Conservation (phyloP, 1,139 yeast genomes). For the Barnettozyma hawaiiensis region DNA sequence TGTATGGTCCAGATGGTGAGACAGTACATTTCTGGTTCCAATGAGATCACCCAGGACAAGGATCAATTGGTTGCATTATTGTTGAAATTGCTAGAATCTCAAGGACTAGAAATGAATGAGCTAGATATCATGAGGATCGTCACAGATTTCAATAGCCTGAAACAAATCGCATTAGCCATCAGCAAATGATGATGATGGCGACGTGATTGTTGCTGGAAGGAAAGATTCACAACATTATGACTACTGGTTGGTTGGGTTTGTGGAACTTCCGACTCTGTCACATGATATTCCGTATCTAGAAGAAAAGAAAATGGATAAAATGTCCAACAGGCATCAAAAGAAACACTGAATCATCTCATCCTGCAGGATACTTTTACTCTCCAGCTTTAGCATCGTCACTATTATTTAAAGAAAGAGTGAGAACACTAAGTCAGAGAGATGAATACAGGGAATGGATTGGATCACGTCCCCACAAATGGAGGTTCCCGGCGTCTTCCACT, state of each 20-base stretch:
- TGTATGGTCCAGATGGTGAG: slow-evolving; percentile 8
- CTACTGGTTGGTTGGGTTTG: neutral
- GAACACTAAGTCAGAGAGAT: no score
- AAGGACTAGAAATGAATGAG: slow-evolving; percentile 6
- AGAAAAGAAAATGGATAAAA: slow-evolving; percentile 5
- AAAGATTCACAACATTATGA: neutral
- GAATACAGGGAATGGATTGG: slow-evolving; percentile 9
- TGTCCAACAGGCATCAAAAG: slow-evolving; percentile 6
- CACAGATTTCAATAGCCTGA: slow-evolving; percentile 2
- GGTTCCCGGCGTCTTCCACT: slow-evolving; percentile 14
- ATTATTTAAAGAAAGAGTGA: no score
- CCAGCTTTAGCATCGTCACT: no score
- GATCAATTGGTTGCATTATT: slow-evolving; percentile 4
- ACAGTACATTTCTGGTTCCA: neutral
- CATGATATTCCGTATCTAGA: slow-evolving; percentile 2
- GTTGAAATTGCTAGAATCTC: slow-evolving; percentile 6
- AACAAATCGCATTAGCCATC: slow-evolving; percentile 6
- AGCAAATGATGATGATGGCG: neutral
- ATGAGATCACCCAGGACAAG: neutral
- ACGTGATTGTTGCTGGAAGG: neutral
- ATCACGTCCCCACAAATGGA: slow-evolving; percentile 12
- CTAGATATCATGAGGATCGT: slow-evolving; percentile 5
- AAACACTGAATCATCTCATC: neutral
- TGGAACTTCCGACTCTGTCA: neutral
- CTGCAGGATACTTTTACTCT: no score